Base-by-base conservation (phyloP, 1,284 basidiomycete species). In the Naganishia liquefaciens region DNA sequence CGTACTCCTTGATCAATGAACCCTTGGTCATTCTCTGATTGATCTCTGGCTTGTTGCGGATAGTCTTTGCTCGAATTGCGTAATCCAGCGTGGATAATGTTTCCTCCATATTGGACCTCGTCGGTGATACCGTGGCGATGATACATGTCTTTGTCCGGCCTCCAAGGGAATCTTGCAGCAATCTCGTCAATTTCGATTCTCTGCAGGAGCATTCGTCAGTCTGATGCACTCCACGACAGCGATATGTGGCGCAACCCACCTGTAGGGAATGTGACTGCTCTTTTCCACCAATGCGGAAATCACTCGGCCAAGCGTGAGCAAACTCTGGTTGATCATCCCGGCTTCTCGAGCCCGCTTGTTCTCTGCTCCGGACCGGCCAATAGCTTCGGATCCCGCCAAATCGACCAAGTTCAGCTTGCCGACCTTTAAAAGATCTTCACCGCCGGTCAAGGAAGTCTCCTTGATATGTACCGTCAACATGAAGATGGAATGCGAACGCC, bases 91-190 rank as follows among this genome's bases (percentile, higher is more conserved):
- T 99, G 0, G 94, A 97, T 23, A 97, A 85, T 0, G 96, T 99
- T 79, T 99, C 96, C 78, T 99, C 96, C 80, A 96, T 85, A 76
- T 96, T 98, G 28, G 87, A 89, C 23, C 89, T 86, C 4, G 91
- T 90, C 1, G 94, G 93, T 10, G 91, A 93, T 71, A 96, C 85
- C 0, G 95, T 99, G 0, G 96, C 96, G 69, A 99, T 90, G 75
- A 99, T 95, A 74, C 93, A 97, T 0, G 96, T 99, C 81, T 98
- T 99, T 9, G 96, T 99, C 27, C 88, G 85, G 0, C 96, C 96
- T n/a, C 96, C 96, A 5, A 99, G 84, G 19, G 96, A 99, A 78
- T 99, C 96, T 88, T 99, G 95, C 6, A 99, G 84, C 2, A 99
- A 84, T 43, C 96, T 90, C 4, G 96, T 99, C 63, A 99, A 88